Evolutionary conservation across 2,329 filamentous ascomycete genomes (phyloP).

Genomic region (Neofusicoccum kwambonambiense): DNA sequence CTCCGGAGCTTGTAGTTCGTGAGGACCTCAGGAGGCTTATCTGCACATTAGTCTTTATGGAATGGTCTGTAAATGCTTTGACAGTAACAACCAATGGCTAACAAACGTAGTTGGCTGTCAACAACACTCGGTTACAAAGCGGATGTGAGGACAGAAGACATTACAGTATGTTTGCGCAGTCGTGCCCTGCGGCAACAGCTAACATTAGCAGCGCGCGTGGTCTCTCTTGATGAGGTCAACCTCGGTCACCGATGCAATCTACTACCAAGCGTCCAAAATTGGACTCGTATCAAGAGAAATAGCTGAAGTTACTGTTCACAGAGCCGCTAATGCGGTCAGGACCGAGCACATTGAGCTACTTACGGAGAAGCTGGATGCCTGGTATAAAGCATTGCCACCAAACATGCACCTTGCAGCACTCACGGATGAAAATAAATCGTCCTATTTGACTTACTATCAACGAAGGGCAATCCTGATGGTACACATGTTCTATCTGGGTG

Average conservation of each 20-base stretch:
- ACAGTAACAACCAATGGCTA: neutral
- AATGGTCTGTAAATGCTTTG: conserved; percentile 22
- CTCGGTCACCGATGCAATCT: conserved; percentile 33
- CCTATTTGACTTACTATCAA: conserved; percentile 30
- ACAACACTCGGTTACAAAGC: conserved; percentile 38
- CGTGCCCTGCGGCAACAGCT: neutral
- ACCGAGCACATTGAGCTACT: conserved; percentile 9
- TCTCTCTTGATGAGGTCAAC: neutral
- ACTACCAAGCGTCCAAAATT: conserved; percentile 35
- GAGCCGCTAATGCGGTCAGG: neutral
- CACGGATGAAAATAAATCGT: conserved; percentile 26
- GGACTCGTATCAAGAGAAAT: conserved; percentile 38
- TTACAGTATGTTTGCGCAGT: conserved; percentile 5
- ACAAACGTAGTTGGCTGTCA: conserved; percentile 30
- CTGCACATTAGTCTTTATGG: conserved; percentile 39
- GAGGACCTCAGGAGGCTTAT: conserved; percentile 31
- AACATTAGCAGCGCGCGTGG: neutral
- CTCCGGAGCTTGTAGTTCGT: neutral
- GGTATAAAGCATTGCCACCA: conserved; percentile 33
- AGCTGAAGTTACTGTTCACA: conserved; percentile 23
- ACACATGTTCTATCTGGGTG: conserved; percentile 39
- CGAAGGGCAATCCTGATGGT: conserved; percentile 37
- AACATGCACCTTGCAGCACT: conserved; percentile 32
- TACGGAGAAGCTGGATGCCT: conserved; percentile 31
- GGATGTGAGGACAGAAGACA: conserved; percentile 31